Percentiles rank a stretch among this genome's conserved stretches.
These are phyloP conservation scores for Amphirosellinia nigrospora DNA, from an alignment of 495 filamentous ascomycete genomes.

Conservation along the genomic window DNA sequence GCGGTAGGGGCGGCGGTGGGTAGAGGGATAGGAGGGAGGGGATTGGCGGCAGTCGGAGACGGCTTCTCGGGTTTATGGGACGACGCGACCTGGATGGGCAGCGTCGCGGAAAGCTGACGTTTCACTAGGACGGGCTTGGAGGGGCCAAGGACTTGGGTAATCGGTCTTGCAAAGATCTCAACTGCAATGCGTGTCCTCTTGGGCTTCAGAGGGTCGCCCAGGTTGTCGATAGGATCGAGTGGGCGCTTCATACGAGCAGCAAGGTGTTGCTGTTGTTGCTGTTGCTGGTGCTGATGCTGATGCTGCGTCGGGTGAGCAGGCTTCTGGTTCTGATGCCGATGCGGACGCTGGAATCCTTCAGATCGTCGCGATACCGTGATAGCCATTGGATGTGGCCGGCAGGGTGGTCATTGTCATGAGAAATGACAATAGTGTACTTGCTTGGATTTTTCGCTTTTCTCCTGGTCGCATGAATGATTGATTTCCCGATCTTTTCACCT, in stretches of 20 bases:
- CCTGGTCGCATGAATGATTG: constrained; percentile 17
- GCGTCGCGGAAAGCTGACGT: constrained; percentile 31
- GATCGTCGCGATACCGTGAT: constrained; percentile 43
- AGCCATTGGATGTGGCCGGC: constrained; percentile 37
- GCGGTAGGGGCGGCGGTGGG: background rate
- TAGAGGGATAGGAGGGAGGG: constrained; percentile 22
- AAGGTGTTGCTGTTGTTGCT: constrained; percentile 29
- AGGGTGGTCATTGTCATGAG: constrained; percentile 41
- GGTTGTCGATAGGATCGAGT: constrained; percentile 40
- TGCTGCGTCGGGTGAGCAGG: background rate
- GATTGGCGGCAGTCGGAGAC: constrained; percentile 34
- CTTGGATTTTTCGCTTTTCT: constrained; percentile 10
- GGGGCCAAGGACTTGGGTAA: constrained; percentile 36
- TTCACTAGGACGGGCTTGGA: constrained; percentile 45
- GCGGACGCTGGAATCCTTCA: constrained; percentile 42
- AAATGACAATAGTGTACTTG: constrained; percentile 5
- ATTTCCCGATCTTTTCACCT: constrained; percentile 20
- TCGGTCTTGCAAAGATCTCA: constrained; percentile 43
- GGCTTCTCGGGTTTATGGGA: constrained; percentile 34
- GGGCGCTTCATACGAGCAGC: constrained; percentile 42
- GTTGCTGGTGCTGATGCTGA: constrained; percentile 31
- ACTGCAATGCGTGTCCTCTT: constrained; percentile 46
- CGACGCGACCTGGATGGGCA: constrained; percentile 39
- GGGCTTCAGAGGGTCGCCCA: constrained; percentile 30
- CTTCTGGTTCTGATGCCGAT: constrained; percentile 25